A percentile compares a stretch with the other conserved stretches of the same genome.
Conservation (phyloP, 2,329 filamentous ascomycete species). For the Cordyceps pruinosa region DNA sequence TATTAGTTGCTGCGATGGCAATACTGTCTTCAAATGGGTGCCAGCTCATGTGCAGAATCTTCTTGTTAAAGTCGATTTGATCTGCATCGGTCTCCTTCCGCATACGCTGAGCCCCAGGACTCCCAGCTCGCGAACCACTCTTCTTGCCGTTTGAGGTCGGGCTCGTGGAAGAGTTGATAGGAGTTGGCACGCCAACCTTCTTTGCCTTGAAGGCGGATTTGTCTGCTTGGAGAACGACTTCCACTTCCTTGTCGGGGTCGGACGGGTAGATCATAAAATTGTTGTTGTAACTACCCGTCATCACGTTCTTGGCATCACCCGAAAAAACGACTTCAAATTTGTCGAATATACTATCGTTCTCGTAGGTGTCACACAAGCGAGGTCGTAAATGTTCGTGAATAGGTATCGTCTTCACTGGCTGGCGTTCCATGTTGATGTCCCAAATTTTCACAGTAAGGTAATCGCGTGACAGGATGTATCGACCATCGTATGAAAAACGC, state of each 20-base stretch:
- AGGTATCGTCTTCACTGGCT: conserved; percentile 95
- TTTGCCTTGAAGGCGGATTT: conserved; percentile 99
- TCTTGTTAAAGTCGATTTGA: conserved; percentile 99
- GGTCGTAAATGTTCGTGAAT: conserved; percentile 96
- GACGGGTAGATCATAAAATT: conserved; percentile 99
- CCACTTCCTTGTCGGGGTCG: conserved; percentile 90
- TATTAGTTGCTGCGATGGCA: conserved; percentile 98
- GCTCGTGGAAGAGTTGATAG: conserved; percentile 79
- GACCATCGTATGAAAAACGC: conserved; percentile 90
- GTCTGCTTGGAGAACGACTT: conserved; percentile 94
- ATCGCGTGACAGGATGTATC: conserved; percentile 95
- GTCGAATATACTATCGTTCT: conserved; percentile 99
- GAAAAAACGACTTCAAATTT: conserved; percentile 99
- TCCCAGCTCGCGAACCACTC: conserved; percentile 77
- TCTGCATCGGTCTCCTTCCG: conserved; percentile 98
- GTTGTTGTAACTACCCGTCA: conserved; percentile 99
- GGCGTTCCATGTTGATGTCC: conserved; percentile 98
- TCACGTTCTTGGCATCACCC: conserved; percentile 95
- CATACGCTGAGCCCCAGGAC: conserved; percentile 83
- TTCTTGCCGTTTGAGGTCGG: conserved; percentile 72
- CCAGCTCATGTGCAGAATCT: conserved; percentile 99
- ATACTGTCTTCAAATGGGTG: conserved; percentile 99
- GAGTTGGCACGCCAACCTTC: conserved; percentile 96
- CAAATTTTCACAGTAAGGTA: conserved; percentile 99
- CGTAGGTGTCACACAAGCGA: conserved; percentile 92